phyloP scores from a whole-genome alignment of 116 monocot species.

The Posidonia oceanica region DNA sequence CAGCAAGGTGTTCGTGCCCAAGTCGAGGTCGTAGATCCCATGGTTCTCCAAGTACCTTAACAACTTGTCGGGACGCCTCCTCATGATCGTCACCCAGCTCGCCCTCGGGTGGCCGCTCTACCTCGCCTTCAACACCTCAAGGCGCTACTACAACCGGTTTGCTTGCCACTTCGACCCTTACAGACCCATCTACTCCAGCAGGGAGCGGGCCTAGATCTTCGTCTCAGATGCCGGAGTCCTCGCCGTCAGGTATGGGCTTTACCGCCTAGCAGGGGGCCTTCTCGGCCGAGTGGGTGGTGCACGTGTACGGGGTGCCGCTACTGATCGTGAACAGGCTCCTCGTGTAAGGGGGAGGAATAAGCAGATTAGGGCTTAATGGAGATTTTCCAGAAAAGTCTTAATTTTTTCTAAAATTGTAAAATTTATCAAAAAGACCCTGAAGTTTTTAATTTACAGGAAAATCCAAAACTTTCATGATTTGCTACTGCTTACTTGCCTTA shows the following conservation, averaged over 20 bases:
- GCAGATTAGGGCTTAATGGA: too few species aligned
- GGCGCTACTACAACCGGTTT: conserved; percentile 29
- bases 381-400: too few species aligned
- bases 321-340: conserved; percentile 53
- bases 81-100: not conserved
- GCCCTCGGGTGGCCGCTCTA: conserved; percentile 66
- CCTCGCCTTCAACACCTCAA: conserved; percentile 28
- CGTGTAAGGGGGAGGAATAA: too few species aligned
- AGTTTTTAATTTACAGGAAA: too few species aligned
- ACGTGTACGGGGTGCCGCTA: conserved; percentile 47
- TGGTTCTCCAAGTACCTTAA: conserved; percentile 53
- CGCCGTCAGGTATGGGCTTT: conserved; percentile 15
- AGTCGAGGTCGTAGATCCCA: conserved; percentile 23
- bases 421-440: too few species aligned
- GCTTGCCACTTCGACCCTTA: conserved; percentile 70
- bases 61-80: conserved; percentile 47
- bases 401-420: too few species aligned
- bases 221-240: conserved; percentile 55
- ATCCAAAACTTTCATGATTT: too few species aligned
- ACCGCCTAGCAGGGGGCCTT: conserved; percentile 19
- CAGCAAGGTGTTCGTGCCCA: conserved; percentile 82
- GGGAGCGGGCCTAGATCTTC: conserved; percentile 57
- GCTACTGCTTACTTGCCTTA: too few species aligned
- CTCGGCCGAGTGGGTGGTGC: conserved; percentile 30
- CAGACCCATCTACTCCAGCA: conserved; percentile 54